These are phyloP conservation scores for Calonectria multiphialidica DNA, from an alignment of 2,329 filamentous ascomycete species.

Conservation along the genomic window DNA sequence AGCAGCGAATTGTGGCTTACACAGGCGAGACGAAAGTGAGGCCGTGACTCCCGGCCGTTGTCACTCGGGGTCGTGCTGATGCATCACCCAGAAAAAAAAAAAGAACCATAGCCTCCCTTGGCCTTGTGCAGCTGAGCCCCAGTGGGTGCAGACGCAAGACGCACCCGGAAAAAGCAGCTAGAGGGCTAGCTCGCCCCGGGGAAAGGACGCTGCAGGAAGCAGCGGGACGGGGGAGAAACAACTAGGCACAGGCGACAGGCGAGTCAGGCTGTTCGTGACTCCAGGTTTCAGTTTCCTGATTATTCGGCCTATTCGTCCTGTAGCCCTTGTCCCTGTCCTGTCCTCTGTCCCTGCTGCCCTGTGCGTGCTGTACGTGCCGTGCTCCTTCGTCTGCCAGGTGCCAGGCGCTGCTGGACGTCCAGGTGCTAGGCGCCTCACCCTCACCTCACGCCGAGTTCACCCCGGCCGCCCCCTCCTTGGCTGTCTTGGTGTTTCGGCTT, in stretches of 20 bases:
- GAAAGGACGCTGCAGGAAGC: not conserved
- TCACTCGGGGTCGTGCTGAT: constrained; percentile 3
- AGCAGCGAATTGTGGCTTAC: not conserved
- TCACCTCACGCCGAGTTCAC: constrained; percentile 1
- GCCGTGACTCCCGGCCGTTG: not conserved
- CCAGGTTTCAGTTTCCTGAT: constrained; percentile 7
- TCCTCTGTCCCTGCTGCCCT: not conserved
- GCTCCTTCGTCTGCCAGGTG: not conserved
- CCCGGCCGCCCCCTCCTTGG: not conserved
- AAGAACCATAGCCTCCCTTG: constrained; percentile 6
- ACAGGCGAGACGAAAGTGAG: not conserved
- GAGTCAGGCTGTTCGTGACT: constrained; percentile 1
- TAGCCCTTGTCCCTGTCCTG: not conserved
- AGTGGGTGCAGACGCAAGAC: constrained; percentile 5
- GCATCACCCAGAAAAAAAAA: not conserved
- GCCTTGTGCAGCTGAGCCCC: constrained; percentile 3
- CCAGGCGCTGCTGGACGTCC: not conserved
- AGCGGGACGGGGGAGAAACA: not conserved
- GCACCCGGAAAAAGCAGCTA: not conserved
- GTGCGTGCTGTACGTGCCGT: constrained; percentile 3
- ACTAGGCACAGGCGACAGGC: not conserved
- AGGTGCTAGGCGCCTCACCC: not conserved
- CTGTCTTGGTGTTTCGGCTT: constrained; percentile 17
- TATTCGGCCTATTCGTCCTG: not conserved
- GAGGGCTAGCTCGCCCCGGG: not conserved